Base-by-base conservation (phyloP, 2,329 filamentous ascomycete genomes). In the Colletotrichum horii region DNA sequence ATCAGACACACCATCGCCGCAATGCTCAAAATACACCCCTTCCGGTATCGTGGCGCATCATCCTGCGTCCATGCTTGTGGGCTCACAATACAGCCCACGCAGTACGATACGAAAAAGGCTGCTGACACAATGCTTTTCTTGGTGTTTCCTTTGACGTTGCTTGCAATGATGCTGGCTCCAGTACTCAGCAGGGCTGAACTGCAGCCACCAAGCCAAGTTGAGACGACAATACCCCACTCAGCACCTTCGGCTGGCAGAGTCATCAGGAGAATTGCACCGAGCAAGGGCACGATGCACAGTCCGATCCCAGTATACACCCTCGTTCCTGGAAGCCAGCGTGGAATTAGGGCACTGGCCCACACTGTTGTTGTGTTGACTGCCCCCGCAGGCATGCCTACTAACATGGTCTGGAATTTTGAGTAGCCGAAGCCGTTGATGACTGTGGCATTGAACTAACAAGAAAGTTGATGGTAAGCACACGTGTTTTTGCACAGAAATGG, bases 131-230 rank as follows among this genome's bases (percentile, higher is more conserved):
- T 73, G 14, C 76, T 75, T 65, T 79, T 80, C 72, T 82, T 83
- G 2, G 81, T 83, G 62, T 80, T 82, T 3, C 81, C 81, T 58
- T 81, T 81, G 34, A 82, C 75, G 36, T 82, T 82, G 43, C 24
- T 30, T 26, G 80, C 80, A 28, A 80, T 74, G 26, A 82, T 74
- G 15, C 76, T 74, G 2, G 73, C 77, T n/a, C 73, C 75, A 6
- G 75, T 70, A 43, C 79, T 78, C 6, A 81, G 19, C 48, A 76
- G 64, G 30, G 60, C 69, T 16, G 77, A 74, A 8, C 62, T 71
- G 68, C 66, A 70, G 1, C 72, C 68, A 22, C 76, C 80, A 15
- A 82, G 76, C 79, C 80, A 82, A 1, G 79, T 80, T 16, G 77
- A 72, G 14, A 66, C 78, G 5, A 80, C 77, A 8, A 82, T 77